phyloP scores from a whole-genome alignment of 2,329 filamentous ascomycete species.

The Dissoconium aciculare region DNA sequence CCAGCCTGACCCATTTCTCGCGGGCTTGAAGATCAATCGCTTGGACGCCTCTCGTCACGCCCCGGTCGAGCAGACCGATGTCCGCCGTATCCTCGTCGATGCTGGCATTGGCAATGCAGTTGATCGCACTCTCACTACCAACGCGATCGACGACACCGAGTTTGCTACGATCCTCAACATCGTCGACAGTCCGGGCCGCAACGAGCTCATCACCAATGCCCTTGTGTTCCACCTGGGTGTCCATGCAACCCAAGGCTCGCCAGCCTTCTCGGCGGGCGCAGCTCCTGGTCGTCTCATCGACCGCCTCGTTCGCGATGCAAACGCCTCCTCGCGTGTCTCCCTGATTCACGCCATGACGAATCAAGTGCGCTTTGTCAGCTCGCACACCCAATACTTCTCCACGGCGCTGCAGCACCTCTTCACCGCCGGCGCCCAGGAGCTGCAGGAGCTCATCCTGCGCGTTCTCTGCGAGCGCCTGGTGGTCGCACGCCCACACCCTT shows the following conservation, averaged over 20 bases:
- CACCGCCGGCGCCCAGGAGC: constrained; percentile 48
- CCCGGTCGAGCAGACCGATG: constrained; percentile 50
- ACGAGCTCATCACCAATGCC: constrained; percentile 55
- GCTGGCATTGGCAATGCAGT: constrained; percentile 40
- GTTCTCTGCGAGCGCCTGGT: constrained; percentile 77
- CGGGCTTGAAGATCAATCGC: constrained; percentile 60
- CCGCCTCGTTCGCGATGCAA: constrained; percentile 59
- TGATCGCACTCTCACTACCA: constrained; percentile 32
- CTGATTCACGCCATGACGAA: constrained; percentile 74
- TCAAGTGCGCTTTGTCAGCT: constrained; percentile 79
- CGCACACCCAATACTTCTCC: constrained; percentile 84
- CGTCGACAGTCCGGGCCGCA: constrained; percentile 32
- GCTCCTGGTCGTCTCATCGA: constrained; percentile 59
- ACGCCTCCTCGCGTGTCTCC: constrained; percentile 68
- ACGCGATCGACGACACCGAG: constrained; percentile 50
- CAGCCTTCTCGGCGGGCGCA: constrained; percentile 49
- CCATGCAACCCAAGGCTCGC: constrained; percentile 45
- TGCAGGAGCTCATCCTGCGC: constrained; percentile 81
- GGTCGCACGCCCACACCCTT: constrained; percentile 83
- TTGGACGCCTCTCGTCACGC: constrained; percentile 58
- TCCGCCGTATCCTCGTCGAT: constrained; percentile 35
- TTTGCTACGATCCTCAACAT: constrained; percentile 62
- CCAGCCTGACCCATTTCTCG: constrained; percentile 57
- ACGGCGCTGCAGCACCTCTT: constrained; percentile 75
- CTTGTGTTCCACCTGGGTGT: constrained; percentile 71